Evolutionary conservation across 208 protist genomes (phyloP).

Genomic region (Phytomonas sp.): DNA sequence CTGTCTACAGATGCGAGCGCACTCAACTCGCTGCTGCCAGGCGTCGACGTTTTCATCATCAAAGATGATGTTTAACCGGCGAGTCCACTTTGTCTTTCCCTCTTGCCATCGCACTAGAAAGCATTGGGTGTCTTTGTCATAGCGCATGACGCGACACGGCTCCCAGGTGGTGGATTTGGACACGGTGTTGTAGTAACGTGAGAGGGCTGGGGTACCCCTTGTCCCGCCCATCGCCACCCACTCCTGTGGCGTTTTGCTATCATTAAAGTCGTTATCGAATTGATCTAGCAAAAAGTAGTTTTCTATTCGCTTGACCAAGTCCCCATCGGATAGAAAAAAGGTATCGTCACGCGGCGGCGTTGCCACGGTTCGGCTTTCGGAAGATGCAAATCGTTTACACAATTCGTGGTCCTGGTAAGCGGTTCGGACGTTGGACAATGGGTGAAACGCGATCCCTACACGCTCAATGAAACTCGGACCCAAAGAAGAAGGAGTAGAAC

Average conservation of each 20-base stretch:
- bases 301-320: conserved; percentile 13
- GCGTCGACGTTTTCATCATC: conserved; percentile 59
- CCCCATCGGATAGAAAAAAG: neutral
- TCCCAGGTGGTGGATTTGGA: conserved; percentile 41
- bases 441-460: conserved; percentile 55
- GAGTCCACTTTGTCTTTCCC: conserved; percentile 76
- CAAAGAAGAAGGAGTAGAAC: conserved; percentile 8
- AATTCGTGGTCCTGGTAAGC: conserved; percentile 55
- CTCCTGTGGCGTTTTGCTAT: conserved; percentile 58
- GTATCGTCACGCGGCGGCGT: neutral
- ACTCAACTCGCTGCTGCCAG: conserved; percentile 70
- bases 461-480: conserved; percentile 33
- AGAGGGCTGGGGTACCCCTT: conserved; percentile 57
- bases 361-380: neutral
- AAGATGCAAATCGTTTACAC: conserved; percentile 7
- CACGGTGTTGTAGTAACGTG: conserved; percentile 57
- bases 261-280: conserved; percentile 76
- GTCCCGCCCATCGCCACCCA: conserved; percentile 65
- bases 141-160: conserved; percentile 59
- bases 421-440: conserved; percentile 55
- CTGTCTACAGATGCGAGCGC: conserved; percentile 61
- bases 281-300: conserved; percentile 80
- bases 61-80: conserved; percentile 87
- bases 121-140: conserved; percentile 46
- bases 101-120: conserved; percentile 74